Evolutionary conservation across 495 filamentous ascomycete species (phyloP), one percentile per base, ranked within the genome.

Genomic region (Penicillium psychrofluorescens): DNA sequence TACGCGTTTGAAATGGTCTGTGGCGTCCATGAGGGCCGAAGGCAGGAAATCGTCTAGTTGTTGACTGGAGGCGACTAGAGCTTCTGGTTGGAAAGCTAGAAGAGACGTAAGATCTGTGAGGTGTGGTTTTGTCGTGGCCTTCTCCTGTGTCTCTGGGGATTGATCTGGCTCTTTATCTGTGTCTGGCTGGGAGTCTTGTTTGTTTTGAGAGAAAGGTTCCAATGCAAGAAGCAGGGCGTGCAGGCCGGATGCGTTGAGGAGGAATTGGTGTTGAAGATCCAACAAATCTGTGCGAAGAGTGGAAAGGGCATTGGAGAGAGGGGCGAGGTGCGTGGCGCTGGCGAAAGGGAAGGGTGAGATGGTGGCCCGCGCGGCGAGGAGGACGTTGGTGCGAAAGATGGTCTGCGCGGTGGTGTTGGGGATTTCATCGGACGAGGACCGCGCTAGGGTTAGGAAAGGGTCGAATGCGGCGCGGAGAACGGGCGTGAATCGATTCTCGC

Each of bases 31-130:
- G 12, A 95, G 66, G 8, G 91, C 92, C 8, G 87, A 91, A 0
- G 90, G 90, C 14, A 98, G 74, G 64, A 95, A 97, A 50, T 86
- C 82, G 61, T 98, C 94, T 4, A 98, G 78, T 22, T 77, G 75
- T 54, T 94, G 86, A 55, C 83, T 84, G 7, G 83, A 81, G 31
- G 67, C 59, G 10, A 74, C 65, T 15, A 96, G 73, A 4, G 76
- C 62, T 10, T 76, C 68, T 0, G 81, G 77, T 44, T 86, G 79
- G 58, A 90, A 81, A 13, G 77, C 64, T 1, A 73, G 64, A 10
- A 85, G 69, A 9, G 50, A 63, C 12, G 72, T 66, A n/a, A 86
- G 75, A 7, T 71, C 63, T 14, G 68, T 61, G 6, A 80, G 58
- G 35, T 73, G 71, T 22, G 22, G 22, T 22, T 22, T 22, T 22